These are phyloP conservation scores for Hypoxylon rickii DNA, from an alignment of 495 filamentous ascomycete species.

Conservation along the genomic window DNA sequence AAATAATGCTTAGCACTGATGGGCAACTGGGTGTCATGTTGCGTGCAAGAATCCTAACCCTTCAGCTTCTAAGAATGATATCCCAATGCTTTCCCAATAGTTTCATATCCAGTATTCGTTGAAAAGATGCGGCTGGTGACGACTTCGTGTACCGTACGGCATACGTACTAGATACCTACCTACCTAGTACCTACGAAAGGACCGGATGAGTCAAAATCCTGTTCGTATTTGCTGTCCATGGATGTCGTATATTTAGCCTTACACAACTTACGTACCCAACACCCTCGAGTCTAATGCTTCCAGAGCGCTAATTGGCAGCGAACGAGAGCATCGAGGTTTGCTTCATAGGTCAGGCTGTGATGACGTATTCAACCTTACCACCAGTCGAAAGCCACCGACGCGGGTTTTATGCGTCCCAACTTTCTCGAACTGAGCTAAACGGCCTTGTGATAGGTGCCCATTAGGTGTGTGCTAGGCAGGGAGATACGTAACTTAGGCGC, in stretches of 20 bases:
- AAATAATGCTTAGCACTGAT: no score
- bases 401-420: conserved; percentile 17
- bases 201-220: neutral
- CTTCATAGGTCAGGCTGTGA: conserved; percentile 15
- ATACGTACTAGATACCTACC: conserved; percentile 2
- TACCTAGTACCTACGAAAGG: neutral
- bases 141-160: neutral
- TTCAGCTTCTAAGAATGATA: no score
- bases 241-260: no score
- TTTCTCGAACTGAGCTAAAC: conserved; percentile 9
- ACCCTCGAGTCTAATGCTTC: conserved; percentile 1
- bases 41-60: no score
- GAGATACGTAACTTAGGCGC: conserved; percentile 2
- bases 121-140: neutral
- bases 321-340: conserved; percentile 5
- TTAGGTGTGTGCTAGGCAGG: no score
- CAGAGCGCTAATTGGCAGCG: conserved; percentile 17
- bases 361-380: conserved; percentile 29
- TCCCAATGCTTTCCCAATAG: no score
- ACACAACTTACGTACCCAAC: conserved; percentile 1
- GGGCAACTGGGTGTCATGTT: no score
- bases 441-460: conserved; percentile 9
- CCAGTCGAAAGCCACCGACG: conserved; percentile 16
- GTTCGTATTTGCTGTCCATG: no score
- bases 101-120: no score